A percentile compares a stretch with the other conserved stretches of the same genome.
phyloP scores from a whole-genome alignment of 2,329 filamentous ascomycete genomes.

The Aspergillus sp. region DNA sequence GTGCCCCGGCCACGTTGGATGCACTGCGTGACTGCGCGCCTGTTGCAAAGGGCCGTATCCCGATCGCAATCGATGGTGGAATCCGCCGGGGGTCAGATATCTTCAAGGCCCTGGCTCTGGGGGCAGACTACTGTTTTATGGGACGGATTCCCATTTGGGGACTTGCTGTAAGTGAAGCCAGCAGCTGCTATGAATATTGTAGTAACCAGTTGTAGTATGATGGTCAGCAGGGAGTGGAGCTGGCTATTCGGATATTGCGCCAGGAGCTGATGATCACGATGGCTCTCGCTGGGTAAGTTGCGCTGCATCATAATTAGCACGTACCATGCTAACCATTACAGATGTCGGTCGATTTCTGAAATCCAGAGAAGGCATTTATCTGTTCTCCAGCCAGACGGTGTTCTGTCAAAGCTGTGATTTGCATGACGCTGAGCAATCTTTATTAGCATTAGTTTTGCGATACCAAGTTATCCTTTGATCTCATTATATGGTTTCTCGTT shows the following conservation, averaged over 20 bases:
- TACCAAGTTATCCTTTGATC: no score
- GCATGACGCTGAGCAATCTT: neutral
- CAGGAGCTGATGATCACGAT: conserved; percentile 37
- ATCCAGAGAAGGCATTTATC: conserved; percentile 34
- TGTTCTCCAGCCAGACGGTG: conserved; percentile 29
- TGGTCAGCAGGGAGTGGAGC: conserved; percentile 39
- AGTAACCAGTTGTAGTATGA: conserved; percentile 29
- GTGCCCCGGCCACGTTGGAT: conserved; percentile 42
- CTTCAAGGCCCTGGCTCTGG: conserved; percentile 41
- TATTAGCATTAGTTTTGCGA: neutral
- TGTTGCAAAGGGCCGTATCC: conserved; percentile 34
- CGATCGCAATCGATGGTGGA: conserved; percentile 37
- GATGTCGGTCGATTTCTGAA: conserved; percentile 32
- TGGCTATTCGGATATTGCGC: conserved; percentile 35
- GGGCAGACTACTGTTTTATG: conserved; percentile 35
- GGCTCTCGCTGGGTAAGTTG: conserved; percentile 34
- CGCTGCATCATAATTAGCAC: neutral
- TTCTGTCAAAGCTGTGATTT: conserved; percentile 31
- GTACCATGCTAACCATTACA: conserved; percentile 14
- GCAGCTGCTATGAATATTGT: no score
- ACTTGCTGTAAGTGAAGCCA: conserved; percentile 26
- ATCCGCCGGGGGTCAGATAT: conserved; percentile 40
- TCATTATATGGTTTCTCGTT: no score
- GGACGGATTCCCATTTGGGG: conserved; percentile 40
- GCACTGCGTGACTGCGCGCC: conserved; percentile 33